These are phyloP conservation scores for Phytophthora agathidicida DNA, from an alignment of 352 stramenopile genomes.

Conservation along the genomic window DNA sequence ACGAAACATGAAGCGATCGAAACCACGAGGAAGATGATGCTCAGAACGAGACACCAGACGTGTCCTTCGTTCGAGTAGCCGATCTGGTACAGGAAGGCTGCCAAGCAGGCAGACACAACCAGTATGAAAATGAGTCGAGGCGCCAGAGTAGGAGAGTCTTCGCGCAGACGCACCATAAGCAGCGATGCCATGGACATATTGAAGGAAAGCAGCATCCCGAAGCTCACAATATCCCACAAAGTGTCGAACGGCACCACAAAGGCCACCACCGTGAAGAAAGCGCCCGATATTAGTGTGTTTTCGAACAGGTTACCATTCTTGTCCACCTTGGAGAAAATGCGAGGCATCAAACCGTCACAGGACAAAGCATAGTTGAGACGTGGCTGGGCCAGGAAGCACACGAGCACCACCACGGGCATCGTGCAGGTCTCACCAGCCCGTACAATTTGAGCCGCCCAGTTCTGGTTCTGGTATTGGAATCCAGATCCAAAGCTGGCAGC, in stretches of 20 bases:
- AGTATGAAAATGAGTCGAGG: constrained; percentile 48
- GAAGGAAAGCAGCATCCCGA: constrained; percentile 88
- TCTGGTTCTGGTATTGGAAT: constrained; percentile 46
- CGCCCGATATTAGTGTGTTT: constrained; percentile 73
- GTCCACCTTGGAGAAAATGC: constrained; percentile 89
- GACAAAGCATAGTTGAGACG: constrained; percentile 93
- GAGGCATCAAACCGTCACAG: constrained; percentile 92
- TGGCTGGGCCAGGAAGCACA: constrained; percentile 93
- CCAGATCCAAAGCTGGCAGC: constrained; percentile 46
- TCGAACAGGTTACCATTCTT: constrained; percentile 81
- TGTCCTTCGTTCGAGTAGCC: constrained; percentile 40
- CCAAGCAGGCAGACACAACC: constrained; percentile 39
- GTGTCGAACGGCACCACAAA: constrained; percentile 78
- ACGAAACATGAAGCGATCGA: constrained; percentile 30
- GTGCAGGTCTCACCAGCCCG: constrained; percentile 32
- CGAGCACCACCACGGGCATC: constrained; percentile 92
- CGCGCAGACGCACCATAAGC: constrained; percentile 68
- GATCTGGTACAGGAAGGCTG: constrained; percentile 70
- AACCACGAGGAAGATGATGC: constrained; percentile 57
- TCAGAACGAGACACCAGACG: constrained; percentile 37
- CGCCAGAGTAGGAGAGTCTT: constrained; percentile 49
- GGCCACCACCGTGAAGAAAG: constrained; percentile 69
- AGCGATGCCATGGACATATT: constrained; percentile 83
- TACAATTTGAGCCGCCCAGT: constrained; percentile 61
- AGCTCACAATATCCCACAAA: constrained; percentile 89